phyloP scores from a whole-genome alignment of 352 stramenopile genomes.

The Pythium phragmitis region DNA sequence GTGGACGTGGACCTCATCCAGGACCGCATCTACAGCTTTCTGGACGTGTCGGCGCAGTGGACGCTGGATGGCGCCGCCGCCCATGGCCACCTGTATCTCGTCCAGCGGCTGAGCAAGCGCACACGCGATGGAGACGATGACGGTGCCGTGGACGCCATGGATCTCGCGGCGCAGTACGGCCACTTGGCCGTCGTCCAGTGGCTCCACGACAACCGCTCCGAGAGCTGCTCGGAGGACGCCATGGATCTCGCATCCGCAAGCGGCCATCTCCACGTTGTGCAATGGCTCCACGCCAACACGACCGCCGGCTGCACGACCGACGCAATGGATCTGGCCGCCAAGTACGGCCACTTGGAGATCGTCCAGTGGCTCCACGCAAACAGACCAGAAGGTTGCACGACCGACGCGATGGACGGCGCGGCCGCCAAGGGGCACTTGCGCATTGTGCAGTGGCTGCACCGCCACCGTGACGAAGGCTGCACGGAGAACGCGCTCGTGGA shows the following conservation, averaged over 20 bases:
- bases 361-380: constrained; percentile 34
- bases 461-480: constrained; percentile 38
- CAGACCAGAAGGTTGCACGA: constrained; percentile 25
- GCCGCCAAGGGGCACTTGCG: constrained; percentile 29
- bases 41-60: constrained; percentile 18
- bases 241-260: constrained; percentile 33
- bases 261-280: constrained; percentile 30
- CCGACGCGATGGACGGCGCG: constrained; percentile 32
- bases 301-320: constrained; percentile 29
- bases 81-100: constrained; percentile 19
- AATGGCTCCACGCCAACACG: constrained; percentile 25
- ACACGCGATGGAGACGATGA: background rate
- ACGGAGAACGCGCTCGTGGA: constrained; percentile 40
- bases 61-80: constrained; percentile 23
- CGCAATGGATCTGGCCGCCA: constrained; percentile 34
- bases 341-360: constrained; percentile 28
- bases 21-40: constrained; percentile 22
- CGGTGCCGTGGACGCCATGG: constrained; percentile 1
- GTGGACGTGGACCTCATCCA: constrained; percentile 23
- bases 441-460: constrained; percentile 37
- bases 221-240: constrained; percentile 46
- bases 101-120: constrained; percentile 17
- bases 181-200: constrained; percentile 44
- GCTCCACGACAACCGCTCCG: constrained; percentile 50
- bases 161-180: background rate